phyloP scores from a whole-genome alignment of 192 early-diverging fungal species.

The Coemansia aciculifera region DNA sequence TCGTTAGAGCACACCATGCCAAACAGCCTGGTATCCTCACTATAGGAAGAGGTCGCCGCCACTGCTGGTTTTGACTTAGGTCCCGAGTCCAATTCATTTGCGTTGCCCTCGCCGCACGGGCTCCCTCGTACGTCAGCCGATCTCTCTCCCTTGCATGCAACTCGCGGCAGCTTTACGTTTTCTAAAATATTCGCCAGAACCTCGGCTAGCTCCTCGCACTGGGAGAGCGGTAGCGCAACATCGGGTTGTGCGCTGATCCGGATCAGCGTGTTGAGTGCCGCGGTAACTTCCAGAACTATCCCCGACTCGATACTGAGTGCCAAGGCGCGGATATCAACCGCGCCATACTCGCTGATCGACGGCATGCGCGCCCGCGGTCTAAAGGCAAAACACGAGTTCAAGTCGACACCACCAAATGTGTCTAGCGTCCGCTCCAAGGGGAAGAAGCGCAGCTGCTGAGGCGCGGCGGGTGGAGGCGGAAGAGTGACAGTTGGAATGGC shows the following conservation, averaged over 20 bases:
- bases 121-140: background rate
- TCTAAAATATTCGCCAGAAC: conserved; percentile 63
- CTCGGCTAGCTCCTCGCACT: conserved; percentile 72
- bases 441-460: conserved; percentile 34
- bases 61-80: background rate
- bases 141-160: background rate
- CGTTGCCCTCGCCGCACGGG: background rate
- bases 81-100: background rate
- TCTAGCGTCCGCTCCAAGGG: conserved; percentile 64
- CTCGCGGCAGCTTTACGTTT: conserved; percentile 20
- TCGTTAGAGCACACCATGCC: conserved; percentile 18
- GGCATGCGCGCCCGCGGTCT: conserved; percentile 57
- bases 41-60: conserved; percentile 15
- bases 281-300: conserved; percentile 70
- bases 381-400: conserved; percentile 61
- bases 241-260: conserved; percentile 58
- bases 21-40: conserved; percentile 33
- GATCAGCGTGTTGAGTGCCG: conserved; percentile 72
- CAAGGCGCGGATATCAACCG: conserved; percentile 73
- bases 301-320: conserved; percentile 78
- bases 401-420: conserved; percentile 75
- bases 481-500: conserved; percentile 20
- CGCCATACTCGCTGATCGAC: conserved; percentile 51
- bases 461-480: conserved; percentile 29
- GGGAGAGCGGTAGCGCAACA: conserved; percentile 53